Percentiles rank a stretch among this genome's conserved stretches.
phyloP scores from a whole-genome alignment of 352 stramenopile species.

The Phytophthora rubi region DNA sequence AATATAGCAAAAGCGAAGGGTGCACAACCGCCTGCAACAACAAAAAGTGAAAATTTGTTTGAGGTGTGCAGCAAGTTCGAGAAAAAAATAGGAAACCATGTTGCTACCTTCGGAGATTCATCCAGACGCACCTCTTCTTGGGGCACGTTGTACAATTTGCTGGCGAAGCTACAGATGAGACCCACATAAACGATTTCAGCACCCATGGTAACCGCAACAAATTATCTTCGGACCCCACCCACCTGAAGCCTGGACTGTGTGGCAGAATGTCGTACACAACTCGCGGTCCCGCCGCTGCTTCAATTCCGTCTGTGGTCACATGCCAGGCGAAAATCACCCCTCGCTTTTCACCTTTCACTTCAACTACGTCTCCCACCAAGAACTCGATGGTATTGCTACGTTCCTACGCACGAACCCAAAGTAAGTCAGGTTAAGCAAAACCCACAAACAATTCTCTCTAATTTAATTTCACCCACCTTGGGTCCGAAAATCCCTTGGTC shows the following conservation, averaged over 20 bases:
- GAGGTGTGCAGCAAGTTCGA: not conserved
- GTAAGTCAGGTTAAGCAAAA: not conserved
- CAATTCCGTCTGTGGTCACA: slow-evolving; percentile 32
- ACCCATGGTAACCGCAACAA: too few species aligned
- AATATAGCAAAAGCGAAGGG: slow-evolving; percentile 73
- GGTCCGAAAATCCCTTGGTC: slow-evolving; percentile 52
- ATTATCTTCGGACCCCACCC: not conserved
- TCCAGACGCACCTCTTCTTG: slow-evolving; percentile 59
- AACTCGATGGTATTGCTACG: slow-evolving; percentile 61
- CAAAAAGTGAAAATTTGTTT: not conserved
- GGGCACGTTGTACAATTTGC: slow-evolving; percentile 60
- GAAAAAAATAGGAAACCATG: not conserved
- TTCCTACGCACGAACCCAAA: slow-evolving; percentile 33
- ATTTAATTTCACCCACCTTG: slow-evolving; percentile 45
- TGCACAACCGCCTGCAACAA: slow-evolving; percentile 59
- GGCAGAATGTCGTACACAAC: slow-evolving; percentile 79
- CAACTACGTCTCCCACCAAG: slow-evolving; percentile 72
- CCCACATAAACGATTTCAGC: not conserved
- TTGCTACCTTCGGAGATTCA: slow-evolving; percentile 48
- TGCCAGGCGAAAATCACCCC: slow-evolving; percentile 75
- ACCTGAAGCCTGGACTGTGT: slow-evolving; percentile 61
- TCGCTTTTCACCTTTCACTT: slow-evolving; percentile 54
- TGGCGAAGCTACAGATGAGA: slow-evolving; percentile 44
- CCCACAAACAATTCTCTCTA: not conserved
- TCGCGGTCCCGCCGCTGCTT: slow-evolving; percentile 44